Evolutionary conservation across 371 early-diverging fungal genomes (phyloP), one percentile per base, ranked within the genome.

Genomic region (Parasitella parasitica): DNA sequence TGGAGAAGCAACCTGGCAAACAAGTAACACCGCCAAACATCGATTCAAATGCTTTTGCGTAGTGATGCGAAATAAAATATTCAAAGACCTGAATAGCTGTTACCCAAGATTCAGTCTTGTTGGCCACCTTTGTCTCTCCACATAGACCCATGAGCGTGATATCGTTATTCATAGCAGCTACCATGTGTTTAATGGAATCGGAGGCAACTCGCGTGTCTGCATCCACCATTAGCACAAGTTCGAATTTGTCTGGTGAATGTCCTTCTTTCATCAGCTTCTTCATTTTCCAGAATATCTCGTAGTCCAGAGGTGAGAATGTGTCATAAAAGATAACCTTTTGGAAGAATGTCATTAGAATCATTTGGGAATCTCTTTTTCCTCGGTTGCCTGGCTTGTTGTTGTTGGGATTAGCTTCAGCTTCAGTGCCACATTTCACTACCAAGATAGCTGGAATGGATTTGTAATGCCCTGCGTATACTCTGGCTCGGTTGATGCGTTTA

Each of bases 11-110:
- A 37, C 97, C 96, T 11, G 96, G 97, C 24, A 97, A 77, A 81
- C 98, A 97, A 18, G 96, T 97, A 12, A 97, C 97, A 83, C 94
- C 95, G 69, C 97, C 98, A 86, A 97, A 97, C 35, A 97, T 89
- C 5, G 90, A 87, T 76, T 97, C 97, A 77, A 97, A 97, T 0
- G 92, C 91, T 76, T 97, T 97, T 46, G 87, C 88, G 30, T 96
- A 78, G 70, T 97, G 95, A 75, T 97, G 98, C 16, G 91, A 91
- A 41, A 96, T 95, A 68, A 93, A 97, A 80, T 97, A 97, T 76
- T 97, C 98, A 73, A 93, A 97, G 3, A 97, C 97, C 65, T 97
- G 98, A 56, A 96, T 96, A 26, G 86, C 89, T 0, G 94, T 92
- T 6, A 94, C 96, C 95, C 92, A 93, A 0, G 89, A 88, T 53